Conservation (phyloP, 768 basidiomycete species). For the Clitopilus hobsonii region DNA sequence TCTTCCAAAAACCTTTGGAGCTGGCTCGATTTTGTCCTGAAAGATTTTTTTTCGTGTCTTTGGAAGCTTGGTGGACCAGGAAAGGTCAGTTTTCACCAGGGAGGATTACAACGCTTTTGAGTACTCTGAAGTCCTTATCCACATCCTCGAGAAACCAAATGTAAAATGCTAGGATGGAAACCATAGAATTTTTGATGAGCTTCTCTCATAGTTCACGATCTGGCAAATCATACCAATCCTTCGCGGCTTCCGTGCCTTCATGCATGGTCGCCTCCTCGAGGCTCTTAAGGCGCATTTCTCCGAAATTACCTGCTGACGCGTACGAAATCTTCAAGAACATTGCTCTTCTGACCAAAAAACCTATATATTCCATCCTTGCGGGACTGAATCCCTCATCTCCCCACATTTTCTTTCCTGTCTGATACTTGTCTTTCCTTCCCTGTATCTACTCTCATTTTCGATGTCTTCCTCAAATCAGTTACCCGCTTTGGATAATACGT, state of each 20-base stretch:
- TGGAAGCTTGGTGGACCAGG: too few relatives aligned
- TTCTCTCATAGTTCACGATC: slow-evolving; percentile 13
- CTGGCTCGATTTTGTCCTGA: too few relatives aligned
- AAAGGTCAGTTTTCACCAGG: too few relatives aligned
- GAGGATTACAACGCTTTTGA: too few relatives aligned
- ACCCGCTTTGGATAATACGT: slow-evolving; percentile 17
- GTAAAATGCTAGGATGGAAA: not conserved
- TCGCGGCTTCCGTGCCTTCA: slow-evolving; percentile 9
- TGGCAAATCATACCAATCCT: slow-evolving; percentile 16
- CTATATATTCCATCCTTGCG: slow-evolving; percentile 7
- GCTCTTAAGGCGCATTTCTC: not conserved
- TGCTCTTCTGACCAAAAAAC: not conserved
- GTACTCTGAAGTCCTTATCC: not conserved
- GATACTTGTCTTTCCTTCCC: slow-evolving; percentile 7
- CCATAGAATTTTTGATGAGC: not conserved
- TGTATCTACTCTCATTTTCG: not conserved
- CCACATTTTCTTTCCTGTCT: slow-evolving; percentile 1
- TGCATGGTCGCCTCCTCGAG: slow-evolving; percentile 9
- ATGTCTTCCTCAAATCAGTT: not conserved
- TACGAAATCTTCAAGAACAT: too few relatives aligned
- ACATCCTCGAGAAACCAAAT: not conserved
- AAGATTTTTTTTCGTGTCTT: too few relatives aligned
- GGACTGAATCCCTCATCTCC: not conserved
- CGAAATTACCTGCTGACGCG: slow-evolving; percentile 2
- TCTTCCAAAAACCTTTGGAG: not conserved